Percentiles rank a stretch among this genome's conserved stretches.
Conservation (phyloP, 371 early-diverging fungal genomes). For the Haplosporangium sp. region DNA sequence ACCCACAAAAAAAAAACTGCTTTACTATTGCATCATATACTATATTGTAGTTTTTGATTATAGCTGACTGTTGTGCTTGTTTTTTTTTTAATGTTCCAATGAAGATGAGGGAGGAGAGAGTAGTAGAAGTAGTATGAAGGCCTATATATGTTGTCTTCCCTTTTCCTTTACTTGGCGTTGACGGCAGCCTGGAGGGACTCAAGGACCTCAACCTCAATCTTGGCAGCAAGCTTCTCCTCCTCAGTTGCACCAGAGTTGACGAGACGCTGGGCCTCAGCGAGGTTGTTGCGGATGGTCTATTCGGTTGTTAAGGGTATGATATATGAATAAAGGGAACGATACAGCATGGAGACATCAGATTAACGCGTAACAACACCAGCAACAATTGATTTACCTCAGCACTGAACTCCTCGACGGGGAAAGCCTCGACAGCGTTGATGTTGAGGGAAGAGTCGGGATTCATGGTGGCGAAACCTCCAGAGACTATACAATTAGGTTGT, state of each 20-base stretch:
- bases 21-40: too few species aligned
- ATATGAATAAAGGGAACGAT: neutral
- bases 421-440: constrained; percentile 98
- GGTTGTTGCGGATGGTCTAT: constrained; percentile 79
- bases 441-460: constrained; percentile 96
- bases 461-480: constrained; percentile 97
- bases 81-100: neutral
- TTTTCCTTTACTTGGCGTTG: constrained; percentile 49
- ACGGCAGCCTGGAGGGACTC: constrained; percentile 83
- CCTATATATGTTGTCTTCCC: neutral
- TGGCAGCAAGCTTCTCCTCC: constrained; percentile 86
- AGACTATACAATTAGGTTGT: constrained; percentile 65
- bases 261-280: constrained; percentile 88
- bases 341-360: neutral
- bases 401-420: constrained; percentile 89
- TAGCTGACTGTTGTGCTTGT: neutral
- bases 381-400: constrained; percentile 62
- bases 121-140: neutral
- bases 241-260: constrained; percentile 75
- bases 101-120: neutral
- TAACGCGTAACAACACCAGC: neutral
- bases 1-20: neutral
- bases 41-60: neutral
- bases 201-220: constrained; percentile 90
- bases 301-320: too few species aligned